These are phyloP conservation scores for Cercospora beticola DNA, from an alignment of 2,329 filamentous ascomycete genomes.

Conservation along the genomic window DNA sequence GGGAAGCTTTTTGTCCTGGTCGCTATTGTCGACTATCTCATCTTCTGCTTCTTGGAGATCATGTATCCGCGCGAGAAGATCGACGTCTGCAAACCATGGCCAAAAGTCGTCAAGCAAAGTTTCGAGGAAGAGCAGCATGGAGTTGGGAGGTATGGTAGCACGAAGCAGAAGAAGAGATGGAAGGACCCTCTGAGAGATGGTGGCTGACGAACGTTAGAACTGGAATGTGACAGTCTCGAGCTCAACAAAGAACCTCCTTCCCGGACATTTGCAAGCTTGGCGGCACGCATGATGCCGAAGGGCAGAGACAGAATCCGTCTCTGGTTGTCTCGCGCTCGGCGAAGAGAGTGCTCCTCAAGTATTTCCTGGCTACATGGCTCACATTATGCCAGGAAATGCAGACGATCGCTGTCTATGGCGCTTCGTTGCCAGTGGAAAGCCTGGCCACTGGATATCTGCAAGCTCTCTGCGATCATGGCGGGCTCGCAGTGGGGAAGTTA, in stretches of 20 bases:
- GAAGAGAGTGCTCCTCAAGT: background rate
- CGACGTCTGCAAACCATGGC: conserved; percentile 89
- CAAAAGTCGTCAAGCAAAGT: conserved; percentile 38
- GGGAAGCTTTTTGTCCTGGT: conserved; percentile 96
- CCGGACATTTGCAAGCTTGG: background rate
- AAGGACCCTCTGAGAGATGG: background rate
- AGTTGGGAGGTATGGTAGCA: background rate
- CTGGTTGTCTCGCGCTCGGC: background rate
- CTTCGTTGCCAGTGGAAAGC: background rate
- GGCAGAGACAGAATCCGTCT: background rate
- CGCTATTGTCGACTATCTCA: conserved; percentile 87
- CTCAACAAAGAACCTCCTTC: accelerated
- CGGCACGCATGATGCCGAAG: background rate
- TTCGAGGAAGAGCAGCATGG: background rate
- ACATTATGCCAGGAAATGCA: too few relatives aligned
- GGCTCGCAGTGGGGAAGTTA: background rate
- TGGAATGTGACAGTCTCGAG: background rate
- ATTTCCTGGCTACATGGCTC: background rate
- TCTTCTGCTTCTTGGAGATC: conserved; percentile 85
- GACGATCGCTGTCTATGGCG: too few relatives aligned
- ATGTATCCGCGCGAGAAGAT: conserved; percentile 82
- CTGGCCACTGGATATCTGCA: too few relatives aligned
- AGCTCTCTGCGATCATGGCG: background rate
- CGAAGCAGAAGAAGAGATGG: conserved; percentile 9
- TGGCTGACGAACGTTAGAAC: background rate